Percentiles rank a stretch among this genome's conserved stretches.
These are phyloP conservation scores for Crithidia thermophila DNA, from an alignment of 208 protist species.

Conservation along the genomic window DNA sequence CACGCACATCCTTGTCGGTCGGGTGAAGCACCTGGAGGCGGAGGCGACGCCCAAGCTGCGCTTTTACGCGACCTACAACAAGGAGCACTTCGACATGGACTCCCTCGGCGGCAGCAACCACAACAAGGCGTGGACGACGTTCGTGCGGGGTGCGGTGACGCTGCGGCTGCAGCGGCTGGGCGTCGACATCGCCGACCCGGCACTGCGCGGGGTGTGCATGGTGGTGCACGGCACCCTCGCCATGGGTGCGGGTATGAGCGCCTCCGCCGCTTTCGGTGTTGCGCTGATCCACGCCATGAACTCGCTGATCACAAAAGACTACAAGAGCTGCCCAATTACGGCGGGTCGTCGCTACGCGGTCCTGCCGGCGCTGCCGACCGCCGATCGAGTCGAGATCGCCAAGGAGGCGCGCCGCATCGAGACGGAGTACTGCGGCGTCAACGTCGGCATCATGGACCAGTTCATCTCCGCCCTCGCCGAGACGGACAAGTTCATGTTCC, in stretches of 20 bases:
- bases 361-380: constrained; percentile 34
- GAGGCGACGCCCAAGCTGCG: constrained; percentile 48
- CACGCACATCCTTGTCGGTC: constrained; percentile 74
- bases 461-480: constrained; percentile 81
- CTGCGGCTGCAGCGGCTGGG: constrained; percentile 61
- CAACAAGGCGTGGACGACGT: constrained; percentile 74
- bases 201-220: constrained; percentile 65
- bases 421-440: constrained; percentile 78
- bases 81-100: constrained; percentile 62
- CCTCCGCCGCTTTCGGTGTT: constrained; percentile 84
- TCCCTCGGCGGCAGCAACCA: constrained; percentile 22
- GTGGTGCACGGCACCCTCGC: constrained; percentile 76
- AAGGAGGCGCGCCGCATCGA: constrained; percentile 82
- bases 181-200: constrained; percentile 30
- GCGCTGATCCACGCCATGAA: constrained; percentile 62
- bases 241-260: constrained; percentile 86
- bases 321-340: constrained; percentile 20
- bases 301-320: constrained; percentile 37
- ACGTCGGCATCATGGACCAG: constrained; percentile 95
- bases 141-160: constrained; percentile 61
- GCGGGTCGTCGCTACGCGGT: constrained; percentile 40
- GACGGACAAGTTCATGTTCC: constrained; percentile 70
- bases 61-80: constrained; percentile 61
- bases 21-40: constrained; percentile 47
- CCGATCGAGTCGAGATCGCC: constrained; percentile 54